Conservation (phyloP, 2,329 filamentous ascomycete genomes). For the Trichoderma koningiopsis region DNA sequence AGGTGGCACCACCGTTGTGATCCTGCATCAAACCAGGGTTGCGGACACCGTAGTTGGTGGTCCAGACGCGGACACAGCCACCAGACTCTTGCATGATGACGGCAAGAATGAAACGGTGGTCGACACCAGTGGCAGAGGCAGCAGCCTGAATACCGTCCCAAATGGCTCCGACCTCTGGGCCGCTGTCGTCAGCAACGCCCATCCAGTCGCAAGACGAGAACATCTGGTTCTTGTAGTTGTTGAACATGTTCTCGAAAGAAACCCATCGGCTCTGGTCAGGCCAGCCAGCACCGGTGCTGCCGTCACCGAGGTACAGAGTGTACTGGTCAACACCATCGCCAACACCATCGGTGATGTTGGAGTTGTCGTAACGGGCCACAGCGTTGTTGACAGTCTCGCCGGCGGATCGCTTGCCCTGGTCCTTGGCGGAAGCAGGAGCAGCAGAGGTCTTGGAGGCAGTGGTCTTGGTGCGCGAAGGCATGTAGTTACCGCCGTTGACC, state of each 20-base stretch:
- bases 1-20: conserved; percentile 42
- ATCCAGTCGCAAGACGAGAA: conserved; percentile 26
- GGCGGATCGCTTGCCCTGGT: background rate
- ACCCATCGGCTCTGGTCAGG: conserved; percentile 24
- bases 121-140: conserved; percentile 36
- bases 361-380: conserved; percentile 19
- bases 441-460: conserved; percentile 6
- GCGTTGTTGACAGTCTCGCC: conserved; percentile 16
- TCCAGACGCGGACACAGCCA: conserved; percentile 47
- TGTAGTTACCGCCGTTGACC: conserved; percentile 19
- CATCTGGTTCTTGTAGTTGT: conserved; percentile 30
- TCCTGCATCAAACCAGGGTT: conserved; percentile 49
- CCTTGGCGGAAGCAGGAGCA: background rate
- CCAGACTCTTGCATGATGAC: conserved; percentile 49
- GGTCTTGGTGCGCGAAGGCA: conserved; percentile 6
- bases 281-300: conserved; percentile 23
- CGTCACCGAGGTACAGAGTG: conserved; percentile 28
- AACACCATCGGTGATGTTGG: conserved; percentile 25
- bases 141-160: conserved; percentile 38
- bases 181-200: conserved; percentile 3
- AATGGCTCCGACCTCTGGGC: conserved; percentile 25
- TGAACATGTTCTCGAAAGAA: conserved; percentile 30
- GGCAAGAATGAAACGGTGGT: conserved; percentile 47
- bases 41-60: conserved; percentile 44
- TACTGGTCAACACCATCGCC: conserved; percentile 36